phyloP scores from a whole-genome alignment of 1,284 basidiomycete species.

The Takashimella koratensis region DNA sequence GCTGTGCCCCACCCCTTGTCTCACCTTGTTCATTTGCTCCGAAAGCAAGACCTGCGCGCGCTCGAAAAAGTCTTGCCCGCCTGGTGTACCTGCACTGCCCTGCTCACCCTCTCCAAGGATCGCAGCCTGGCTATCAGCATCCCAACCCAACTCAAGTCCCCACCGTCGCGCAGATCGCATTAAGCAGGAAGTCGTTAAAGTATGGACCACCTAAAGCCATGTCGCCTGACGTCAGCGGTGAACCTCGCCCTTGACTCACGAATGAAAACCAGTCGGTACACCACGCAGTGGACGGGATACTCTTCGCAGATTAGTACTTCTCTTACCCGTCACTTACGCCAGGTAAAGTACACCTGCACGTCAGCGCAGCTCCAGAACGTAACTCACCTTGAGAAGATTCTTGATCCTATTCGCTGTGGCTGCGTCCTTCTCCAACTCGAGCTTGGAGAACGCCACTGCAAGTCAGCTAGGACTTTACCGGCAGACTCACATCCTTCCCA shows the following conservation, averaged over 20 bases:
- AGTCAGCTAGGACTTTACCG: background rate
- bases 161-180: slow-evolving; percentile 13
- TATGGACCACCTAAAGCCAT: slow-evolving; percentile 17
- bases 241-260: slow-evolving; percentile 3
- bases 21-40: slow-evolving; percentile 14
- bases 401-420: slow-evolving; percentile 9
- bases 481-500: slow-evolving; percentile 12
- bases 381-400: slow-evolving; percentile 12
- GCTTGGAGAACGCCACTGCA: slow-evolving; percentile 14
- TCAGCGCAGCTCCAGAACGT: background rate
- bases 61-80: slow-evolving; percentile 7
- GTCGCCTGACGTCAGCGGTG: slow-evolving; percentile 7
- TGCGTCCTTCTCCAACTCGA: slow-evolving; percentile 8
- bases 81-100: no score
- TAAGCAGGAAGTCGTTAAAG: slow-evolving; percentile 15
- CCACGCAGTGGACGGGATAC: slow-evolving; percentile 13
- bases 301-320: slow-evolving; percentile 6
- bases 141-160: background rate
- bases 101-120: no score
- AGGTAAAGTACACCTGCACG: slow-evolving; percentile 9
- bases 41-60: slow-evolving; percentile 10
- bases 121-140: no score
- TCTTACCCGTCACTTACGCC: slow-evolving; percentile 4
- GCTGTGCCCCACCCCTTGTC: background rate
- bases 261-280: slow-evolving; percentile 17